Base-by-base conservation (phyloP, 306 rosid species). In the Luffa aegyptiaca region DNA sequence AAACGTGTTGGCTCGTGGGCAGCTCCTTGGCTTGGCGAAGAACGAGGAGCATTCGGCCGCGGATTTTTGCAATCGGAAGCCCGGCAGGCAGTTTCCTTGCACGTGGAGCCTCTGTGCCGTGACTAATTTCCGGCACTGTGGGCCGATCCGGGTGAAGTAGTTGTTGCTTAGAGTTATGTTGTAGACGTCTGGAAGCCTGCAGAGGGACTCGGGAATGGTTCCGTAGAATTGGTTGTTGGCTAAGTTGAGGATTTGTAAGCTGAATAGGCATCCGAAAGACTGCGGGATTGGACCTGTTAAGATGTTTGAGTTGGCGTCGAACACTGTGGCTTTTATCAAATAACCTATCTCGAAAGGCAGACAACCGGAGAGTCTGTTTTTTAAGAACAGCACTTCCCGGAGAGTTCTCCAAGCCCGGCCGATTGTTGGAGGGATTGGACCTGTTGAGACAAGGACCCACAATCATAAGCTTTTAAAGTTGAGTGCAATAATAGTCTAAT, bases 271-370 rank as follows among this genome's bases (percentile, higher is more conserved):
- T 18, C 85, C 88, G 5, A 85, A 85, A 0, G 88, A 85, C 55
- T 85, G 85, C 1, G 88, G 88, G 2, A 85, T 85, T 6, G 88
- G 85, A 3, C 88, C 88, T 1, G 85, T 74, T 49, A 85, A 63
- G 33, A 58, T 6, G 48, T 85, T 85, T 2, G 65, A 36, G 4
- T 82, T 76, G 8, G 59, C 85, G 83, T 85, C 88, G 53, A 85
- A 82, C 5, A 85, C 83, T 2, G 88, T 82, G 11, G 81, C 57
- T 14, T 49, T 31, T 44, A n/a, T 42, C 72, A 85, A 72, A 53
- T 75, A 85, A 0, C 88, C 88, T 31, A 85, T 82, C 55, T 85
- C 85, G n/a, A 39, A 85, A 4, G 85, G 88, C 11, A 85, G 62
- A 77, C 88, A 82, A 18, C 88, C 88, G 2, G 85, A 46, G 55